Evolutionary conservation across 306 rosid genomes (phyloP).

Genomic region (Elaeagnus macrophylla): DNA sequence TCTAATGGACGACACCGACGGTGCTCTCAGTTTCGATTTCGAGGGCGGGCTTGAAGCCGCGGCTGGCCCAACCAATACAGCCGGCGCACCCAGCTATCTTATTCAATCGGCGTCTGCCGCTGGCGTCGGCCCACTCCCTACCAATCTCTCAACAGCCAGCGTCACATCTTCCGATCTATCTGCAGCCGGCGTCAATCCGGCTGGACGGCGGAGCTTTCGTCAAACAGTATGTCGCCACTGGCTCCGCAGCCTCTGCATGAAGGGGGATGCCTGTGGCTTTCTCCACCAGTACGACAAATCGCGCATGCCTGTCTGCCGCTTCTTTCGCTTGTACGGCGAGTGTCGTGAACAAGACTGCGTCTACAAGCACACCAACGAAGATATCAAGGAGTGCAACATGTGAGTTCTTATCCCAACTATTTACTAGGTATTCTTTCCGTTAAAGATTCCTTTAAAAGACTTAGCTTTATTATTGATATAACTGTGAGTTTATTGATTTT

Average conservation of each 20-base stretch:
- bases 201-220: constrained; percentile 76
- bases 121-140: constrained; percentile 8
- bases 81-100: constrained; percentile 33
- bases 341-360: constrained; percentile 98
- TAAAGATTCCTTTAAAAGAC: too few species aligned
- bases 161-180: background rate
- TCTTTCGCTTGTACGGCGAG: constrained; percentile 83
- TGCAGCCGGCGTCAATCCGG: constrained; percentile 14
- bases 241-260: constrained; percentile 92
- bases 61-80: constrained; percentile 30
- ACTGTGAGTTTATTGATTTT: too few species aligned
- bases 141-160: constrained; percentile 4
- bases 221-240: constrained; percentile 99
- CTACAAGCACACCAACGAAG: constrained; percentile 93
- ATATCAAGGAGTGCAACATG: constrained; percentile 98
- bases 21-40: constrained; percentile 93
- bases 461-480: too few species aligned
- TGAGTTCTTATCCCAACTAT: constrained; percentile 18
- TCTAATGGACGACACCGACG: constrained; percentile 89
- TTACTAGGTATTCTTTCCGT: background rate
- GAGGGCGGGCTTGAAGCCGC: constrained; percentile 86
- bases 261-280: constrained; percentile 97
- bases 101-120: constrained; percentile 29
- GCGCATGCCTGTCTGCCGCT: constrained; percentile 94
- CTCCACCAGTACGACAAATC: constrained; percentile 94